Evolutionary conservation across 2,329 filamentous ascomycete genomes (phyloP), one percentile per base, ranked within the genome.

Genomic region (Trichothecium sympodiale): DNA sequence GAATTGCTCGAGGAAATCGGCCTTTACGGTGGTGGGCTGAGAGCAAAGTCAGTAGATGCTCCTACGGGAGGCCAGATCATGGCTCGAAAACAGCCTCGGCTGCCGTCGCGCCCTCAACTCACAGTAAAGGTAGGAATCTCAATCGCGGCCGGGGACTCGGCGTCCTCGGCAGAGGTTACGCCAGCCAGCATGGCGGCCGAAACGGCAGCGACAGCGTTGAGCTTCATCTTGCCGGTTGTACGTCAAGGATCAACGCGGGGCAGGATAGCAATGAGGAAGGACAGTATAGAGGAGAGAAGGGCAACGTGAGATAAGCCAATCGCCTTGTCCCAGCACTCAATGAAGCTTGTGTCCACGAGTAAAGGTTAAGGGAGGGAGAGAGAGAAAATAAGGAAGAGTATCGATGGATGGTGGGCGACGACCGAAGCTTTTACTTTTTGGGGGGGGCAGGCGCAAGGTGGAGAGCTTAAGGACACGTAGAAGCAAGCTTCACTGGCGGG

Each of bases 1-100:
- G 71, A 98, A 98, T 65, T 98, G 91, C 71, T 98, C 91, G 46
- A 96, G 69, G 76, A 98, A 98, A 41, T 87, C 85, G 48, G 81
- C 91, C 68, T 95, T 91, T 54, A 96, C 60, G 44, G 69, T 74
- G 46, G 87, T 85, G 41, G 91, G 88, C 89, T 98, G 17, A 23
- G 35, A 29, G 38, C 35, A 28, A 33, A n/a, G 50, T 52, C 43
- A 44, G 41, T 43, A 38, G 49, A 44, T 30, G 33, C 6, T 27
- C 9, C 9, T 23, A 17, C 12, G 2, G n/a, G 25, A 17, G 5
- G 15, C 15, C 10, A n/a, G 13, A 17, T 4, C 16, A 29, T 27
- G 23, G 33, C 18, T 17, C 5, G 20, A 6, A 10, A 25, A 8
- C 15, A 31, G 20, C 5, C 12, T 20, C 14, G 7, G 17, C 8